Evolutionary conservation across 768 basidiomycete species (phyloP).

Genomic region (Lyophyllum decastes): DNA sequence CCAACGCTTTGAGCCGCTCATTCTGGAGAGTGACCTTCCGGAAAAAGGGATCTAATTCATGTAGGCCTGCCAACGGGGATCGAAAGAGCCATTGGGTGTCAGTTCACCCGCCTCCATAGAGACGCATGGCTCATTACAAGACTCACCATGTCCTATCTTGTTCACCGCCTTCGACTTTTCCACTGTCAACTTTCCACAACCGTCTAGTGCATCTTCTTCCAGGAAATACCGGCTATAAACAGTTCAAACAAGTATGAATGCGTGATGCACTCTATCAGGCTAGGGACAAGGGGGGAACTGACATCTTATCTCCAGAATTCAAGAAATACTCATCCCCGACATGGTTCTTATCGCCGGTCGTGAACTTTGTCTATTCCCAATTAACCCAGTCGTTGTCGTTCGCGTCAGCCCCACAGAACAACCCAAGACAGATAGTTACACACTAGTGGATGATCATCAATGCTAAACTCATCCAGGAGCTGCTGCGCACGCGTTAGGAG

Average conservation of each 20-base stretch:
- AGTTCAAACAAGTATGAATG: not conserved
- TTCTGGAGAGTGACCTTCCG: constrained; percentile 81
- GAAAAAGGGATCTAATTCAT: constrained; percentile 84
- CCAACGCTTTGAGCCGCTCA: constrained; percentile 64
- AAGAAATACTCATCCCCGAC: constrained; percentile 95
- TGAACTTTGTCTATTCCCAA: constrained; percentile 78
- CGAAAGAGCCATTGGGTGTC: no score
- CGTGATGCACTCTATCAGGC: not conserved
- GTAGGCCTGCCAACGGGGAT: constrained; percentile 56
- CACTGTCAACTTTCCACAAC: constrained; percentile 66
- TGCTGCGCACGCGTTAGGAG: constrained; percentile 73
- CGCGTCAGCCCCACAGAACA: no score
- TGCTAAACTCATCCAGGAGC: constrained; percentile 75
- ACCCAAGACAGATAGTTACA: constrained; percentile 17
- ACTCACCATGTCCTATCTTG: constrained; percentile 88
- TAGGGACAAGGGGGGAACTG: constrained; percentile 9
- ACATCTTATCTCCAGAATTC: constrained; percentile 89
- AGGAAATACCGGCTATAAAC: constrained; percentile 75
- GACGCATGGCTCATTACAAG: not conserved
- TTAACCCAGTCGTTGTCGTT: not conserved
- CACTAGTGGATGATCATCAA: constrained; percentile 82
- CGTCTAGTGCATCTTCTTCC: constrained; percentile 82
- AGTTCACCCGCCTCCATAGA: no score
- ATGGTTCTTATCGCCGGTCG: constrained; percentile 74
- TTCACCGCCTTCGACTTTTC: constrained; percentile 84